These are phyloP conservation scores for Ceratorhiza oryzae-sativae DNA, from an alignment of 1,284 basidiomycete species.

Conservation along the genomic window DNA sequence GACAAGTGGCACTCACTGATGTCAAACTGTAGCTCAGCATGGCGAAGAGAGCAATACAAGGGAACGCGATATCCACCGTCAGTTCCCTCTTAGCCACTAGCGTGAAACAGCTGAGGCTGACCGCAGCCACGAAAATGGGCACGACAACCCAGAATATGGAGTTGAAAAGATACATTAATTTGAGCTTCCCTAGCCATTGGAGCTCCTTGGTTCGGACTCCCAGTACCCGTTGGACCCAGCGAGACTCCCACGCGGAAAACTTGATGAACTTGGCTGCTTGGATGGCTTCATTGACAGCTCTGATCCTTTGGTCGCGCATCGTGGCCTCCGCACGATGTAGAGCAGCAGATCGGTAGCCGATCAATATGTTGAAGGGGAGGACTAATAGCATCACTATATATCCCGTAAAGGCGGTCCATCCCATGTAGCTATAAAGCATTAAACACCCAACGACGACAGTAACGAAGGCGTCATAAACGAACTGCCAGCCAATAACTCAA, in stretches of 20 bases:
- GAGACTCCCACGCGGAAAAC: conserved; percentile 40
- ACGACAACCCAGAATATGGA: conserved; percentile 30
- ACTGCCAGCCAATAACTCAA: neutral
- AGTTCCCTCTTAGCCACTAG: conserved; percentile 33
- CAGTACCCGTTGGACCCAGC: conserved; percentile 37
- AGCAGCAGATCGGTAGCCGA: neutral
- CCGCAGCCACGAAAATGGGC: conserved; percentile 32
- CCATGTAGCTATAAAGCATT: conserved; percentile 37
- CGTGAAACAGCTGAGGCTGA: conserved; percentile 35
- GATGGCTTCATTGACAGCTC: conserved; percentile 39
- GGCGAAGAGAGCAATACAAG: conserved; percentile 27
- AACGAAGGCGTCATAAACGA: conserved; percentile 15
- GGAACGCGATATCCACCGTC: conserved; percentile 39
- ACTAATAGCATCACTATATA: conserved; percentile 27
- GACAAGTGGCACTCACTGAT: conserved; percentile 8
- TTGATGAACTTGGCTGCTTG: conserved; percentile 41
- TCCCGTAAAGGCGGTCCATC: conserved; percentile 37
- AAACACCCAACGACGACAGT: conserved; percentile 11
- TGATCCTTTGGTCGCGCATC: conserved; percentile 36
- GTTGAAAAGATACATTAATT: neutral
- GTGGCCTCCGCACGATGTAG: neutral
- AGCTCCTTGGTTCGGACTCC: conserved; percentile 26
- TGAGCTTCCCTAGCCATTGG: conserved; percentile 15
- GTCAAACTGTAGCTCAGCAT: conserved; percentile 35
- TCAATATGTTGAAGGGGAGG: conserved; percentile 29